Conservation (phyloP, 2,329 filamentous ascomycete species). For the Colletotrichum sansevieriae region DNA sequence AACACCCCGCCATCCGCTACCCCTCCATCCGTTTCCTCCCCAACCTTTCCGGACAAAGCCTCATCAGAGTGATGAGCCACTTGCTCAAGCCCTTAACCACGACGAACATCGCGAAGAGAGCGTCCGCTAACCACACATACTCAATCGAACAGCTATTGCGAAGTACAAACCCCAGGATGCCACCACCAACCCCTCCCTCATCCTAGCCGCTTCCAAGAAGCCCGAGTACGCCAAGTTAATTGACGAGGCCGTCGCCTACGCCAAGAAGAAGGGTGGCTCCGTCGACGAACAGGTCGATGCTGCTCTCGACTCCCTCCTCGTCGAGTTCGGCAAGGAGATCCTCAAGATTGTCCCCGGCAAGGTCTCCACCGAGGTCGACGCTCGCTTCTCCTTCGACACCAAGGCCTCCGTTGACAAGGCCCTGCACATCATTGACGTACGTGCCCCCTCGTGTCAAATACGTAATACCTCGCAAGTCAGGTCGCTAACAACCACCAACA, state of each 20-base stretch:
- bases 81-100: conserved; percentile 4
- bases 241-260: conserved; percentile 85
- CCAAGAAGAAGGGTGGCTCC: conserved; percentile 79
- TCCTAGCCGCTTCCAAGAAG: conserved; percentile 98
- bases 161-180: conserved; percentile 99
- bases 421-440: conserved; percentile 93
- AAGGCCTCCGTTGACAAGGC: conserved; percentile 95
- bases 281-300: conserved; percentile 88
- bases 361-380: conserved; percentile 99
- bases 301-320: conserved; percentile 92
- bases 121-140: conserved; percentile 38
- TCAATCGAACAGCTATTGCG: conserved; percentile 78
- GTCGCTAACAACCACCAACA: conserved; percentile 53
- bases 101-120: background rate
- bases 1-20: conserved; percentile 17
- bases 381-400: conserved; percentile 94
- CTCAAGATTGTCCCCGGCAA: conserved; percentile 97
- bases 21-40: conserved; percentile 26
- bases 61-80: conserved; percentile 22
- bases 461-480: no score
- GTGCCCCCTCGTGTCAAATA: conserved; percentile 45
- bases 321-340: conserved; percentile 98
- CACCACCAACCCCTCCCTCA: conserved; percentile 99
- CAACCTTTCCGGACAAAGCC: conserved; percentile 3
- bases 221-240: conserved; percentile 94